A percentile compares a stretch with the other conserved stretches of the same genome.
Conservation (phyloP, 2,329 filamentous ascomycete species). For the Diplodia sapinea region DNA sequence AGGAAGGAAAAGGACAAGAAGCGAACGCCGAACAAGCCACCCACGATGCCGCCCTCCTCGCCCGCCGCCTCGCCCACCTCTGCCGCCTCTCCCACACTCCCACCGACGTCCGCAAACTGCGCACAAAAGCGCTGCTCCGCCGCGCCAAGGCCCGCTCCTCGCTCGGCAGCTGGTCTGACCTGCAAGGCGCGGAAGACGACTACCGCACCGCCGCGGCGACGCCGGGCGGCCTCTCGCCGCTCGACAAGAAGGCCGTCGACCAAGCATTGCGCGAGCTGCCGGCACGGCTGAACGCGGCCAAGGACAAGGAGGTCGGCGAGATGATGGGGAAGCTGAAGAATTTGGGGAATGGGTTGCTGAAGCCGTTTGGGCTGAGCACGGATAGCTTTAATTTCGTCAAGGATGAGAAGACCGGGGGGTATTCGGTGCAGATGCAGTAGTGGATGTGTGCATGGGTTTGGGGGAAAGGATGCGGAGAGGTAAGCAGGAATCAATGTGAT, state of each 20-base stretch:
- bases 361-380: slow-evolving; percentile 91
- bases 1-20: slow-evolving; percentile 57
- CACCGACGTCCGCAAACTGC: slow-evolving; percentile 75
- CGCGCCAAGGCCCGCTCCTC: slow-evolving; percentile 75
- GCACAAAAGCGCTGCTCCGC: slow-evolving; percentile 81
- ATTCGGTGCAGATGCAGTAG: slow-evolving; percentile 87
- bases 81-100: slow-evolving; percentile 39
- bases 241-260: slow-evolving; percentile 72
- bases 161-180: slow-evolving; percentile 76
- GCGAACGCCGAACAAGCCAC: no score
- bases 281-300: slow-evolving; percentile 72
- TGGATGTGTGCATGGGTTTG: neutral
- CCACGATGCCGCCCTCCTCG: neutral
- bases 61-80: slow-evolving; percentile 1
- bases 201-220: slow-evolving; percentile 71
- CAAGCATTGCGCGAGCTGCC: slow-evolving; percentile 71
- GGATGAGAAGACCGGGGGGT: slow-evolving; percentile 86
- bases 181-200: slow-evolving; percentile 80
- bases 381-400: slow-evolving; percentile 95
- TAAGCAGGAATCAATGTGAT: neutral
- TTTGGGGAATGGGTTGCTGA: slow-evolving; percentile 88
- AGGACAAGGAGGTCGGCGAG: slow-evolving; percentile 87
- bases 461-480: neutral
- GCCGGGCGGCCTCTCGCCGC: slow-evolving; percentile 62
- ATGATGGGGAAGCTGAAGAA: slow-evolving; percentile 98